Percentiles rank a stretch among this genome's conserved stretches.
phyloP scores from a whole-genome alignment of 1,284 basidiomycete species.

The Coriolopsis trogii region DNA sequence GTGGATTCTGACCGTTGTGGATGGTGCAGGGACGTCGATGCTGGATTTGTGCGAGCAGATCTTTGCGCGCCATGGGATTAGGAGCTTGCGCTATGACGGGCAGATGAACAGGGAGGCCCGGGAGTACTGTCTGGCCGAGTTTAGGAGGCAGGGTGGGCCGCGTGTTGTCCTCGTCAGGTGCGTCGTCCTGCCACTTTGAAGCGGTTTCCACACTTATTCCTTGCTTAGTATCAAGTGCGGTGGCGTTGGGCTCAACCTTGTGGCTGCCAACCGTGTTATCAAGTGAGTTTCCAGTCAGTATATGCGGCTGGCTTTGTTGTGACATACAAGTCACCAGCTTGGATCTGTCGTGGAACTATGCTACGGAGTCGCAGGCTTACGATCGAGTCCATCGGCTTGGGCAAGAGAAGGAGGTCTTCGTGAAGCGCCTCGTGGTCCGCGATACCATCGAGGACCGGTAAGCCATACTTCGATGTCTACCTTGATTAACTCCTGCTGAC shows the following conservation, averaged over 20 bases:
- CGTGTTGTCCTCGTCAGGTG: constrained; percentile 68
- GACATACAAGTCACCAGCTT: constrained; percentile 41
- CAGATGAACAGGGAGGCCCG: constrained; percentile 58
- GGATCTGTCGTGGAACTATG: constrained; percentile 75
- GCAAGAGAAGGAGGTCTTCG: constrained; percentile 67
- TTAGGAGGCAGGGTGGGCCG: constrained; percentile 56
- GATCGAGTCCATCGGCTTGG: constrained; percentile 73
- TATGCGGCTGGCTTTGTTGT: neutral
- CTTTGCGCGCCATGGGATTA: constrained; percentile 60
- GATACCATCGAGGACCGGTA: constrained; percentile 74
- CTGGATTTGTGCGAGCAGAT: constrained; percentile 63
- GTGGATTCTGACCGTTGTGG: constrained; percentile 38
- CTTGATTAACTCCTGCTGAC: neutral
- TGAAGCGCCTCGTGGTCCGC: constrained; percentile 68
- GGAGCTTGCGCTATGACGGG: constrained; percentile 64
- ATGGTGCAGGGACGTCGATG: constrained; percentile 74
- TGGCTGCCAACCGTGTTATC: constrained; percentile 66
- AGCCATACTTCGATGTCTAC: constrained; percentile 13
- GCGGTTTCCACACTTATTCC: too few species aligned
- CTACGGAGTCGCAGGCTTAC: constrained; percentile 65
- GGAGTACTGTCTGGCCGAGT: constrained; percentile 50
- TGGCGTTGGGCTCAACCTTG: constrained; percentile 68
- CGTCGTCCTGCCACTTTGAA: too few species aligned
- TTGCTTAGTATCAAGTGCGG: constrained; percentile 65
- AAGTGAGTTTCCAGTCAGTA: constrained; percentile 48